phyloP scores from a whole-genome alignment of 495 filamentous ascomycete species.

The Penicillium longicatenatum region DNA sequence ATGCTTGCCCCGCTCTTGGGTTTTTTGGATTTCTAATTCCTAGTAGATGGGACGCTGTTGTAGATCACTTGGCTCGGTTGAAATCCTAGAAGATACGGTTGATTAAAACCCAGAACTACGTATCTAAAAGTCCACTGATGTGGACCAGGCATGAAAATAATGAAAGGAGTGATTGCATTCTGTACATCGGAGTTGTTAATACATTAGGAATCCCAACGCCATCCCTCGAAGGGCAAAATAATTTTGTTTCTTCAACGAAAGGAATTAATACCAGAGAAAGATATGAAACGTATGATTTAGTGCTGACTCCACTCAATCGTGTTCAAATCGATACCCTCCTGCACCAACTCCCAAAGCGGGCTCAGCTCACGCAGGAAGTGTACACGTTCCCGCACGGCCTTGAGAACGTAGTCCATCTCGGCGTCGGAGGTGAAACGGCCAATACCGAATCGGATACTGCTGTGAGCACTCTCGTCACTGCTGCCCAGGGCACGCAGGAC shows the following conservation, averaged over 20 bases:
- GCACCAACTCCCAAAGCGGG: constrained; percentile 96
- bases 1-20: too few species aligned
- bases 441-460: constrained; percentile 96
- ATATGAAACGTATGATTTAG: constrained; percentile 16
- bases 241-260: constrained; percentile 22
- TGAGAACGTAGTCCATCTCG: constrained; percentile 97
- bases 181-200: constrained; percentile 33
- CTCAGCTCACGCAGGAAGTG: constrained; percentile 92
- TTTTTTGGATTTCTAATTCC: too few species aligned
- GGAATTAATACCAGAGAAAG: constrained; percentile 21
- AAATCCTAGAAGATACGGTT: not conserved
- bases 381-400: constrained; percentile 88
- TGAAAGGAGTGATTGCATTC: constrained; percentile 31
- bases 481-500: constrained; percentile 90
- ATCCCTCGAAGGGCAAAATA: constrained; percentile 26
- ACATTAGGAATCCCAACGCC: constrained; percentile 35
- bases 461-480: constrained; percentile 96
- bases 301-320: constrained; percentile 97
- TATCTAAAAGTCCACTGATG: not conserved
- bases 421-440: constrained; percentile 92
- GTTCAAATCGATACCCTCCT: constrained; percentile 93
- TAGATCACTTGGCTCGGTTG: not conserved
- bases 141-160: not conserved
- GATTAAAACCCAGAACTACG: not conserved
- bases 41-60: too few species aligned